These are phyloP conservation scores for Juglanconis juglandina DNA, from an alignment of 2,329 filamentous ascomycete genomes.

Conservation along the genomic window DNA sequence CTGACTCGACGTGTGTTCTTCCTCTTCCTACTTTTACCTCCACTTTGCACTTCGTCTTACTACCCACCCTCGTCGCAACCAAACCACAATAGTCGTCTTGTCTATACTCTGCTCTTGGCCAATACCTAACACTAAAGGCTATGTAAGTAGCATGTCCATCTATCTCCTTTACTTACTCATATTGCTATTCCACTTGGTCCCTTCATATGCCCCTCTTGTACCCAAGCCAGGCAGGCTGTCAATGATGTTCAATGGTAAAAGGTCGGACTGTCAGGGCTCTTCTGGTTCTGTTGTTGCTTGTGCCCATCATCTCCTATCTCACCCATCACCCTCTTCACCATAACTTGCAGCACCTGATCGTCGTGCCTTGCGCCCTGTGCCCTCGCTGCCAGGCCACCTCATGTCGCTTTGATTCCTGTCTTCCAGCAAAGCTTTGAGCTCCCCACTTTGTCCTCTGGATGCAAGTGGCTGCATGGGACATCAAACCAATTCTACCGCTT, in stretches of 20 bases:
- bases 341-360: conserved; percentile 6
- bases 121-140: not conserved
- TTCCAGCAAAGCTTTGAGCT: conserved; percentile 18
- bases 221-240: conserved; percentile 27
- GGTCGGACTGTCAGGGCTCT: conserved; percentile 39
- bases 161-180: not conserved
- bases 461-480: conserved; percentile 13
- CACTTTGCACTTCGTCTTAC: not conserved
- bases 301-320: conserved; percentile 20
- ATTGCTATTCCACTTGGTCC: not conserved
- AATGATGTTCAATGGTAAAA: conserved; percentile 48
- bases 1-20: not conserved
- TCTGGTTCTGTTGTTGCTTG: conserved; percentile 35
- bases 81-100: not conserved
- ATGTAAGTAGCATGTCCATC: not conserved
- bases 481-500: conserved; percentile 36
- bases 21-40: not conserved
- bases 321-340: conserved; percentile 21
- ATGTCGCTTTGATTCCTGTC: conserved; percentile 12
- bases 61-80: no score
- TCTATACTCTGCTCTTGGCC: not conserved
- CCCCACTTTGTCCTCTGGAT: conserved; percentile 15
- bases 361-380: not conserved
- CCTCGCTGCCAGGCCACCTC: conserved; percentile 1
- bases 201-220: not conserved